These are phyloP conservation scores for Terfezia claveryi DNA, from an alignment of 495 filamentous ascomycete species.

Conservation along the genomic window DNA sequence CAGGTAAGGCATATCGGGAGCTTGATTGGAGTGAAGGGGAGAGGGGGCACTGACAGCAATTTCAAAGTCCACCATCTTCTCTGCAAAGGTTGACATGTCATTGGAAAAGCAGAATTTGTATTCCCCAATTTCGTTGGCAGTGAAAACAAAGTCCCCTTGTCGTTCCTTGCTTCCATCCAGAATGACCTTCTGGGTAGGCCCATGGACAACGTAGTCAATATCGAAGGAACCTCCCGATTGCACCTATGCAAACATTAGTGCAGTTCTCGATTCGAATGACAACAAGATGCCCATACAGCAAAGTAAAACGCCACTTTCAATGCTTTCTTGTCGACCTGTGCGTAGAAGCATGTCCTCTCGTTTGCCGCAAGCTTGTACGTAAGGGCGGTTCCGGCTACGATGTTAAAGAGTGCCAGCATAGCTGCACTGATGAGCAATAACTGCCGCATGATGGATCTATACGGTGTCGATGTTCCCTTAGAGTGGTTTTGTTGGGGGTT, in stretches of 20 bases:
- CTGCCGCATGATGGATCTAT: background rate
- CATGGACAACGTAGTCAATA: conserved; percentile 74
- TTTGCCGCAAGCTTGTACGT: conserved; percentile 81
- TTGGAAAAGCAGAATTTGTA: conserved; percentile 98
- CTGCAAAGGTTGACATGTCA: conserved; percentile 89
- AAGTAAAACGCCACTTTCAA: conserved; percentile 97
- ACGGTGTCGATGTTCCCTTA: background rate
- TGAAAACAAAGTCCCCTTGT: conserved; percentile 97
- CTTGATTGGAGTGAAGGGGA: background rate
- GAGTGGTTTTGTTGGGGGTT: too few species aligned
- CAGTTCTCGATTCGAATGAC: background rate
- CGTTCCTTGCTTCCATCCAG: conserved; percentile 78
- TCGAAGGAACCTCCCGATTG: conserved; percentile 94
- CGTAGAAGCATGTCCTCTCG: conserved; percentile 91
- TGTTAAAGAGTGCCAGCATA: conserved; percentile 32
- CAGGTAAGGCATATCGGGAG: background rate
- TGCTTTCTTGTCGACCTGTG: conserved; percentile 46
- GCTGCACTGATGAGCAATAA: conserved; percentile 39
- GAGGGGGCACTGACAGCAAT: conserved; percentile 48
- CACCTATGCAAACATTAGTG: conserved; percentile 32
- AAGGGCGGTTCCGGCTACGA: conserved; percentile 56
- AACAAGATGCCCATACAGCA: conserved; percentile 38
- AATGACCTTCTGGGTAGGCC: conserved; percentile 61
- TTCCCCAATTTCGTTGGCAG: conserved; percentile 76
- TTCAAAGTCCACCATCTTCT: conserved; percentile 98